Evolutionary conservation across 345 rosid species (phyloP).

Genomic region (Ailanthus altissimus): DNA sequence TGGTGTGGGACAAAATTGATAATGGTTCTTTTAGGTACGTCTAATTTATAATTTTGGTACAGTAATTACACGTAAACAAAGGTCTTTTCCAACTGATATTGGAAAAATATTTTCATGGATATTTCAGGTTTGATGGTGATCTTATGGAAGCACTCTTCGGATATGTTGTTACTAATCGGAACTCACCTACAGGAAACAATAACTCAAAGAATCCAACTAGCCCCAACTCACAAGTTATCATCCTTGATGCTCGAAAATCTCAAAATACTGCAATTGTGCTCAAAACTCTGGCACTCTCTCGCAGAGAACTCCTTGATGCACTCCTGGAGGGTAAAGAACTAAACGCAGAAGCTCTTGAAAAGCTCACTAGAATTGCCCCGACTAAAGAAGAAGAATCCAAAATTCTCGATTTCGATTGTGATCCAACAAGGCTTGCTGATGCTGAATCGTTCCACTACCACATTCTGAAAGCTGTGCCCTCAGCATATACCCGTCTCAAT

Average conservation of each 20-base stretch:
- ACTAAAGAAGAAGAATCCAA: constrained; percentile 60
- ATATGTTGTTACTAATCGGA: constrained; percentile 53
- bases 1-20: constrained; percentile 90
- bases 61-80: neutral
- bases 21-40: constrained; percentile 82
- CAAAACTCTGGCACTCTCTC: constrained; percentile 63
- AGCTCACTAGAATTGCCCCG: constrained; percentile 69
- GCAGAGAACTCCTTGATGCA: constrained; percentile 54
- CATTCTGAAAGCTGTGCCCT: constrained; percentile 68
- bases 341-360: constrained; percentile 61
- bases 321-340: constrained; percentile 59
- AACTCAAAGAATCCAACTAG: constrained; percentile 26
- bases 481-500: constrained; percentile 59
- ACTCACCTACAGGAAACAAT: constrained; percentile 31
- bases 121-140: constrained; percentile 70
- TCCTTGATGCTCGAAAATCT: constrained; percentile 76
- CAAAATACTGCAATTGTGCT: constrained; percentile 82
- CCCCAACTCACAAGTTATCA: constrained; percentile 38
- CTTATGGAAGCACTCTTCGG: constrained; percentile 96
- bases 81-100: neutral
- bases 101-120: neutral
- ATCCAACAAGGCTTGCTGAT: constrained; percentile 54
- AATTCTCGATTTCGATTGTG: constrained; percentile 62
- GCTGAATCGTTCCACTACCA: constrained; percentile 75
- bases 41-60: neutral